Conservation (phyloP, 768 basidiomycete species). For the Pleurotus giganteus region DNA sequence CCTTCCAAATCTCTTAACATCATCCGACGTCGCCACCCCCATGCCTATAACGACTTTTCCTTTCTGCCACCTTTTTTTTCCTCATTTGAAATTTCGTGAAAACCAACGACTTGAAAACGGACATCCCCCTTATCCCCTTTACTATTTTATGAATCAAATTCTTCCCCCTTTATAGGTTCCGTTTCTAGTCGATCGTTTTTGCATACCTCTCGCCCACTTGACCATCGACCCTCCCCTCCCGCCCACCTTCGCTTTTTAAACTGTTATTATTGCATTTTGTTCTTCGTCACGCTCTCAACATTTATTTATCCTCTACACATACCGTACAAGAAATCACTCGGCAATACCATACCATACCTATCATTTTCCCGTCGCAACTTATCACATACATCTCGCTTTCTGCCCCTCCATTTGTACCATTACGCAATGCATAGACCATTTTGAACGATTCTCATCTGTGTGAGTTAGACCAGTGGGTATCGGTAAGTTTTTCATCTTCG, state of each 20-base stretch:
- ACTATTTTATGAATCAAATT: constrained; percentile 34
- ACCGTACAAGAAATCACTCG: too few species aligned
- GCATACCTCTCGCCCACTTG: too few species aligned
- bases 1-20: neutral
- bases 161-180: constrained; percentile 25
- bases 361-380: too few species aligned
- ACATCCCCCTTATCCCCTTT: constrained; percentile 29
- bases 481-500: too few species aligned
- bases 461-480: too few species aligned
- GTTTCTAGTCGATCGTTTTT: neutral
- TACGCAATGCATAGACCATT: too few species aligned
- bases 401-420: too few species aligned
- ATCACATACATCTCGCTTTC: too few species aligned
- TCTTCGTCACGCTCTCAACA: neutral
- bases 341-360: too few species aligned
- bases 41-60: neutral
- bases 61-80: neutral
- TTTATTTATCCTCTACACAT: too few species aligned
- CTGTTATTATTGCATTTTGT: constrained; percentile 2
- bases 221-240: neutral
- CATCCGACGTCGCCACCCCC: neutral
- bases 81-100: neutral
- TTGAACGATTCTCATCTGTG: too few species aligned
- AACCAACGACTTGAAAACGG: constrained; percentile 30
- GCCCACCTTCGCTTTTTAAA: neutral